Base-by-base conservation (phyloP, 2,329 filamentous ascomycete genomes). In the Sporothrix phasma region DNA sequence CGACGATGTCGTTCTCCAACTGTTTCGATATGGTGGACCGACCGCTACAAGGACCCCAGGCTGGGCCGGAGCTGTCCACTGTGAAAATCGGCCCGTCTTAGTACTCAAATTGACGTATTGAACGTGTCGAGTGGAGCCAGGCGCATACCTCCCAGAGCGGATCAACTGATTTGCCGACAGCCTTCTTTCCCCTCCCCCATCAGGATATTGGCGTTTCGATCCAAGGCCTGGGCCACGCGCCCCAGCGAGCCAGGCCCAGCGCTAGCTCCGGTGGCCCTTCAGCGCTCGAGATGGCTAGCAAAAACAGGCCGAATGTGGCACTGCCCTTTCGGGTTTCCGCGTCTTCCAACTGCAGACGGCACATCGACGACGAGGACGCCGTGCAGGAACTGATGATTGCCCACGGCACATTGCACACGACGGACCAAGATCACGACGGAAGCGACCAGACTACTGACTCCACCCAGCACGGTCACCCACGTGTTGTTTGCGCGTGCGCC, bases 131-230 rank as follows among this genome's bases (percentile, higher is more conserved):
- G 51, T 34, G 61, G 61, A 34, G 26, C 39, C 37, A n/a, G 11
- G 49, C 49, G 34, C 22, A 2, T 29, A 19, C 46, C 26, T 31
- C 17, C 46, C 31, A 47, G 43, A 22, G 26, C 65, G 64, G 65
- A 65, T 65, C 63, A 65, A 65, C 61, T 51, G 61, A 65, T 63
- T 65, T 17, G 63, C 65, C 62, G 65, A 37, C 24, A n/a, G 51
- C 29, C 61, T 59, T 41, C 31, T 29, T 17, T 15, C 29, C 29
- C 31, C 26, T 15, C 29, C 29, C 31, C 45, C 45, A 24, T 47
- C 45, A 22, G 45, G 22, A 24, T 19, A 39, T 15, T 45, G 31
- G 29, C 17, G 51, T 56, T 56, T 56, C 51, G 51, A 19, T 24
- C 51, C n/a, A n/a, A 56, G 51, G 51, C 51, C 31, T 56, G 31